Conservation (phyloP, 192 early-diverging fungal genomes). For the Phycomyces blakesleeanus region DNA sequence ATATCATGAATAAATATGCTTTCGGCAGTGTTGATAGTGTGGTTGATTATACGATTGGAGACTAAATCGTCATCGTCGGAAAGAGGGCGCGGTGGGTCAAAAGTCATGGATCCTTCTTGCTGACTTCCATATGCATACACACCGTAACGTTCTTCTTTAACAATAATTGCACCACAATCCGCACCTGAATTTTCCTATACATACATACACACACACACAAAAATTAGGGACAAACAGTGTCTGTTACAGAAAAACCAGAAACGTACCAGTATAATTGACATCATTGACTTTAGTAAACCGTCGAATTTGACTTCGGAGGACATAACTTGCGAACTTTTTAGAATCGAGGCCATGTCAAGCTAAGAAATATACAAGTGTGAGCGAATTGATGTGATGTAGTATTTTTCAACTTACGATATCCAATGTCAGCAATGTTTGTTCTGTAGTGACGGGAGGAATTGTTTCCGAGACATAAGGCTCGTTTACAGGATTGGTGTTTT, state of each 20-base stretch:
- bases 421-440: constrained; percentile 26
- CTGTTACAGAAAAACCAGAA: background rate
- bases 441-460: constrained; percentile 21
- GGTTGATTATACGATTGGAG: constrained; percentile 30
- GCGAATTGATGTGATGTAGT: background rate
- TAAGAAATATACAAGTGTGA: background rate
- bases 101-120: constrained; percentile 24
- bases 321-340: constrained; percentile 35
- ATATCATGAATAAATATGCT: constrained; percentile 29
- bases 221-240: background rate
- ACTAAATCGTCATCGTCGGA: constrained; percentile 25
- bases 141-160: constrained; percentile 30
- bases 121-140: constrained; percentile 33
- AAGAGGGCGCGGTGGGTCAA: constrained; percentile 31
- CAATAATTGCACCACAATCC: constrained; percentile 34
- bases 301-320: constrained; percentile 37
- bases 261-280: constrained; percentile 25
- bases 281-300: constrained; percentile 33
- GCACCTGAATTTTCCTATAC: constrained; percentile 31
- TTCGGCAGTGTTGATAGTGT: constrained; percentile 28
- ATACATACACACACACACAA: too few relatives aligned
- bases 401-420: constrained; percentile 19
- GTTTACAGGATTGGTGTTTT: constrained; percentile 6
- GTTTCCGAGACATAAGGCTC: constrained; percentile 17
- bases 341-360: constrained; percentile 31